These are phyloP conservation scores for Aspergillus baeticus DNA, from an alignment of 495 filamentous ascomycete genomes.

Conservation along the genomic window DNA sequence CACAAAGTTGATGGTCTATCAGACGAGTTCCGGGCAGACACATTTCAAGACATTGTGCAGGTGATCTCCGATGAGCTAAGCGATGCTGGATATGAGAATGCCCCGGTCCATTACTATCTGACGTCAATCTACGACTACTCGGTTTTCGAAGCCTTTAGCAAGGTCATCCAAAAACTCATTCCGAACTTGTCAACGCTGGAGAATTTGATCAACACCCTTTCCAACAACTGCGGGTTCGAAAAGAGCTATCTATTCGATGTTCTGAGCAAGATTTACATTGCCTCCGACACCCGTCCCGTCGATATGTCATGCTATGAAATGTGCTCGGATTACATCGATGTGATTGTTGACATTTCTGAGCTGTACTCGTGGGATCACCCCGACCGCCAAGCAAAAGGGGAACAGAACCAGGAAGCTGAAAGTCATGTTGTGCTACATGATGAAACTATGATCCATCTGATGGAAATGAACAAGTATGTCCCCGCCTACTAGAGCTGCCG, in stretches of 20 bases:
- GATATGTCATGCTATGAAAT: constrained; percentile 95
- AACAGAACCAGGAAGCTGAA: constrained; percentile 73
- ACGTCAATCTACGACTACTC: constrained; percentile 97
- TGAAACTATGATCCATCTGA: constrained; percentile 79
- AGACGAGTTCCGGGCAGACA: constrained; percentile 92
- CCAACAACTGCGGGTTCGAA: constrained; percentile 86
- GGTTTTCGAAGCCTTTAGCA: constrained; percentile 97
- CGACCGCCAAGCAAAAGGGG: constrained; percentile 58
- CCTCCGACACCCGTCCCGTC: constrained; percentile 87
- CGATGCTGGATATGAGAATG: constrained; percentile 87
- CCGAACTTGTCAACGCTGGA: constrained; percentile 90
- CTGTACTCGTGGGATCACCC: constrained; percentile 78
- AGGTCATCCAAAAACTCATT: constrained; percentile 96
- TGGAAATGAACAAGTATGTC: constrained; percentile 85
- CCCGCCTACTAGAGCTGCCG: neutral
- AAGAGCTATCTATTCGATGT: constrained; percentile 98
- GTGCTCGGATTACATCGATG: constrained; percentile 96
- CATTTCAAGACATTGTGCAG: constrained; percentile 91
- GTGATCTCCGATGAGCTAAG: constrained; percentile 95
- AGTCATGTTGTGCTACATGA: constrained; percentile 75
- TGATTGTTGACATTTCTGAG: constrained; percentile 93
- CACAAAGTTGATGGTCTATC: constrained; percentile 95
- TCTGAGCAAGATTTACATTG: constrained; percentile 96
- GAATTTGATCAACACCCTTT: constrained; percentile 84
- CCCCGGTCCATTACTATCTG: constrained; percentile 86